Base-by-base conservation (phyloP, 164 flowering plant genomes). In the Tetracentron sinense region DNA sequence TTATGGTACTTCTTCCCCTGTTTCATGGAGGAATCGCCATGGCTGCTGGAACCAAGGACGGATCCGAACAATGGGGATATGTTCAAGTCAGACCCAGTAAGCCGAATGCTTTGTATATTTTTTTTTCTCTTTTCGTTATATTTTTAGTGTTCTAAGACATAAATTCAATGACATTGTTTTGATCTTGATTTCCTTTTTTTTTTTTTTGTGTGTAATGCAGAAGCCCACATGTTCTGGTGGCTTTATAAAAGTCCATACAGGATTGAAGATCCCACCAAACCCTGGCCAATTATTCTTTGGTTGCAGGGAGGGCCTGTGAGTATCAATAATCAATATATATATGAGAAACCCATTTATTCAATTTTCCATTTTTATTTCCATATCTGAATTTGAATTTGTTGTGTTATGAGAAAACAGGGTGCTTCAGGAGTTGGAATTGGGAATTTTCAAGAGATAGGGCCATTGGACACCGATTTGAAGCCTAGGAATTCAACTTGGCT, bases 231-330 rank as follows among this genome's bases (percentile, higher is more conserved):
- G 82, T 83, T 83, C 56, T 83, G 86, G 87, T 81, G 84, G 87
- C 76, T 72, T 2, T 83, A 83, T 42, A 77, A 58, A 61, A 85
- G 86, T 67, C 85, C 87, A 7, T 44, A 74, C 46, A 77, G 85
- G 29, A 73, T 67, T 49, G 69, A 74, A 44, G 76, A 73, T 72
- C 66, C 83, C 1, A 48, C 73, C 17, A 68, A 64, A 7, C 79
- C 83, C 23, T 83, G 90, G 87, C 87, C 87, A n/a, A 70, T 68
- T 20, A 25, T 83, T 61, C 69, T 85, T 16, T 85, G 90, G 90
- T 69, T 85, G 30, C 88, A 85, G 49, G 90, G 90, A 35, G 88
- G 90, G 19, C 86, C 90, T 19, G 90, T 83, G 58, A 82, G 83
- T 67, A 30, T 21, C 6, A 7, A 19, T 26, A 12, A 30, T n/a